These are phyloP conservation scores for Globisporangium cederbergense DNA, from an alignment of 352 stramenopile species.

Conservation along the genomic window DNA sequence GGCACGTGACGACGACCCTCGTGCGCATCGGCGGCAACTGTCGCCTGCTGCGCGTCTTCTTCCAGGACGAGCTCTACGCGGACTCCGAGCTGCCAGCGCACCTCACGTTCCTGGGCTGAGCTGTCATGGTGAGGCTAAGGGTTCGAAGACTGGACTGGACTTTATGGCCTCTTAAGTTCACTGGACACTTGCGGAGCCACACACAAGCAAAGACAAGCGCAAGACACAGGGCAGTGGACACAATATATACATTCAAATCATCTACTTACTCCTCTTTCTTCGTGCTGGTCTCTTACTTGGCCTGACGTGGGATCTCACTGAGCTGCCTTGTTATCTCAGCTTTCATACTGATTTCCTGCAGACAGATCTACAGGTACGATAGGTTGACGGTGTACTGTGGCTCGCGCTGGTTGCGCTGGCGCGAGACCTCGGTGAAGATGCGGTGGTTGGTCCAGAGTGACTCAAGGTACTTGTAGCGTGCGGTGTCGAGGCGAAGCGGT, in stretches of 20 bases:
- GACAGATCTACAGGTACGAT: constrained; percentile 64
- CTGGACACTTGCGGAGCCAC: too few species aligned
- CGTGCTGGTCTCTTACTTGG: background rate
- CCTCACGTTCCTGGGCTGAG: constrained; percentile 62
- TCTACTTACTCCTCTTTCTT: background rate
- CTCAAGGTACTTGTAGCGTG: constrained; percentile 71
- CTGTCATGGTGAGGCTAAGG: background rate
- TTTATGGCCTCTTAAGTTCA: too few species aligned
- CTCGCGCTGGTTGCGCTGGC: constrained; percentile 83
- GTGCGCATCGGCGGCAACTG: constrained; percentile 63
- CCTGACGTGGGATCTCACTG: background rate
- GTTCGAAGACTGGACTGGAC: too few species aligned
- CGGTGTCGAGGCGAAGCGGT: constrained; percentile 71
- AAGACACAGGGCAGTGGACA: constrained; percentile 7
- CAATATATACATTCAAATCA: constrained; percentile 10
- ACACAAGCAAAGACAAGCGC: background rate
- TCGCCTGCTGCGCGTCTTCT: constrained; percentile 71
- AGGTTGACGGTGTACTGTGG: constrained; percentile 86
- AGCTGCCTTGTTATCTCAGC: background rate
- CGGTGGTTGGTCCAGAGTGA: constrained; percentile 82
- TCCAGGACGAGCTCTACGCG: constrained; percentile 75
- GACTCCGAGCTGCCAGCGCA: constrained; percentile 63
- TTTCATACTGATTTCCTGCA: background rate
- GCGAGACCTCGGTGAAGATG: constrained; percentile 83
- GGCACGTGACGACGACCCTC: constrained; percentile 69